Percentiles rank a stretch among this genome's conserved stretches.
Evolutionary conservation across 306 rosid genomes (phyloP).

Genomic region (Coriaria nepalensis): DNA sequence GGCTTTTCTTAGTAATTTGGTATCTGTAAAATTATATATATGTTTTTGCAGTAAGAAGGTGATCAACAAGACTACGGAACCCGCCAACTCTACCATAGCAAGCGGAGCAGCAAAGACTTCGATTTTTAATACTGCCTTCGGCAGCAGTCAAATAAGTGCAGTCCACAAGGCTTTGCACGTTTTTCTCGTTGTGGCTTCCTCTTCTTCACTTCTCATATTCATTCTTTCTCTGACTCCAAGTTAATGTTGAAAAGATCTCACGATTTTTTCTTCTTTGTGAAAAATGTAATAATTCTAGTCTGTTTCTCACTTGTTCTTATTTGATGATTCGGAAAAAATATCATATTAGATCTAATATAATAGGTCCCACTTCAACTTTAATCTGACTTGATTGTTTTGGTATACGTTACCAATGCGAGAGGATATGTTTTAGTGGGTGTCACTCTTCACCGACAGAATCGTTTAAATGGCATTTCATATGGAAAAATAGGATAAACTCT

Average conservation of each 20-base stretch:
- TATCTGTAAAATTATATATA: slow-evolving; percentile 9
- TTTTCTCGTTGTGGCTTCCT: slow-evolving; percentile 23
- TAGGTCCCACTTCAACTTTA: too few relatives aligned
- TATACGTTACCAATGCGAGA: too few relatives aligned
- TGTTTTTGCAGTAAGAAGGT: slow-evolving; percentile 46
- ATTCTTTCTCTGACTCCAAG: slow-evolving; percentile 31
- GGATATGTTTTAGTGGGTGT: too few relatives aligned
- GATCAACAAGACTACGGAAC: slow-evolving; percentile 39
- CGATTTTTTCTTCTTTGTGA: neutral
- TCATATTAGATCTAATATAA: too few relatives aligned
- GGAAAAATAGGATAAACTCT: too few relatives aligned
- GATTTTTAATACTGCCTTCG: slow-evolving; percentile 19
- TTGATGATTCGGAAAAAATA: too few relatives aligned
- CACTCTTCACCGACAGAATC: too few relatives aligned
- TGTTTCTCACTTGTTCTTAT: too few relatives aligned
- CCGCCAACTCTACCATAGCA: slow-evolving; percentile 40
- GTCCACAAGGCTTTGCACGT: slow-evolving; percentile 17
- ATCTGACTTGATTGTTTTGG: too few relatives aligned
- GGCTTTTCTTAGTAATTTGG: neutral
- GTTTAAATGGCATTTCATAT: too few relatives aligned
- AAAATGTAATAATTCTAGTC: too few relatives aligned
- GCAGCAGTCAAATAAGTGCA: slow-evolving; percentile 29
- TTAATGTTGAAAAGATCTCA: slow-evolving; percentile 19
- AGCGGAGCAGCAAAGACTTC: slow-evolving; percentile 44
- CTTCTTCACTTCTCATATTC: slow-evolving; percentile 22